Conservation (phyloP, 768 basidiomycete genomes). For the Ramaria sp. region DNA sequence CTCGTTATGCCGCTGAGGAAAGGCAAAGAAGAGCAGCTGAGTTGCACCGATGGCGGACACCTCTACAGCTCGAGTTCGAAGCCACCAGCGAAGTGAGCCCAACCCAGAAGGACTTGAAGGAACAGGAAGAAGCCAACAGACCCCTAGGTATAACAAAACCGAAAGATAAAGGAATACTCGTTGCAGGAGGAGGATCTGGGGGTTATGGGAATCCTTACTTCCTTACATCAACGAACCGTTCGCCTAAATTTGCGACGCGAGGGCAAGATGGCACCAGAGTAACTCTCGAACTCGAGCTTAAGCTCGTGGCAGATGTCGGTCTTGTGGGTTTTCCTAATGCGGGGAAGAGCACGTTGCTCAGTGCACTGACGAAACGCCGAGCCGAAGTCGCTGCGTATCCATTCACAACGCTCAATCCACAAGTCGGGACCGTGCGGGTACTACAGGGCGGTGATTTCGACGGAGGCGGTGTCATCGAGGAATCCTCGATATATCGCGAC, state of each 20-base stretch:
- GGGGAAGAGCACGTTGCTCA: conserved; percentile 84
- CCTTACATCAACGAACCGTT: conserved; percentile 50
- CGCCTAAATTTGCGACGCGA: conserved; percentile 79
- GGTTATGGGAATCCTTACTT: conserved; percentile 91
- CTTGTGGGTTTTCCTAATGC: conserved; percentile 95
- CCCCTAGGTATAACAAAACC: conserved; percentile 55
- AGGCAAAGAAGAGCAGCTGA: conserved; percentile 42
- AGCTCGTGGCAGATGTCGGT: conserved; percentile 89
- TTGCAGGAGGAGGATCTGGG: conserved; percentile 69
- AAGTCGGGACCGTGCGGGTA: conserved; percentile 83
- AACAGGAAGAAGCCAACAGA: conserved; percentile 29
- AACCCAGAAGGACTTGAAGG: conserved; percentile 33
- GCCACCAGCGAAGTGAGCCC: neutral
- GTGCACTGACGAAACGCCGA: conserved; percentile 78
- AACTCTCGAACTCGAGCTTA: conserved; percentile 83
- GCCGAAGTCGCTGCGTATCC: conserved; percentile 85
- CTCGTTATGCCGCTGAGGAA: conserved; percentile 47
- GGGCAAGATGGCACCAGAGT: conserved; percentile 68
- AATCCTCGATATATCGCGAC: conserved; percentile 10
- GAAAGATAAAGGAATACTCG: conserved; percentile 28
- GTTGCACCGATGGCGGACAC: conserved; percentile 30
- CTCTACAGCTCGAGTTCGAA: conserved; percentile 50
- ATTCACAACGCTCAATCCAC: conserved; percentile 93
- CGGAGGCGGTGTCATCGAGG: conserved; percentile 21
- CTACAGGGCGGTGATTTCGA: conserved; percentile 50